Conservation (phyloP, 106 monocot genomes). For the Apostasia shenzhenica region DNA sequence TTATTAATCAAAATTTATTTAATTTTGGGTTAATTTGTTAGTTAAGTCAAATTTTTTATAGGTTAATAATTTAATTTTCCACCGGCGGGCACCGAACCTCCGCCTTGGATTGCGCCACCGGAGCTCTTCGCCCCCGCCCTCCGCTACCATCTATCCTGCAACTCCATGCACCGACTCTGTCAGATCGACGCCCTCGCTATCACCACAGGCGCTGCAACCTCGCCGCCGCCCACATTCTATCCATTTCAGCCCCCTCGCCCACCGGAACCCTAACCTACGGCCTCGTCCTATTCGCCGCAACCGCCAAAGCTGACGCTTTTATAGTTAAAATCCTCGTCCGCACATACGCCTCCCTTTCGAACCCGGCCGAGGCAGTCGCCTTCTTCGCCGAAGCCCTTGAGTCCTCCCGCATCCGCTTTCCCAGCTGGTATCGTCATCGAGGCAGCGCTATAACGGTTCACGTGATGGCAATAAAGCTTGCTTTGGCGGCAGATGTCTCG, state of each 20-base stretch:
- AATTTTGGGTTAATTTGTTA: too few species aligned
- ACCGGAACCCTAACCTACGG: not conserved
- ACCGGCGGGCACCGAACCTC: not conserved
- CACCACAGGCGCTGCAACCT: not conserved
- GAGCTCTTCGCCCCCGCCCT: constrained; percentile 3
- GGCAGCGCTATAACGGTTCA: constrained; percentile 1
- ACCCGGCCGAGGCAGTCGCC: constrained; percentile 2
- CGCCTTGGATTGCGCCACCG: not conserved
- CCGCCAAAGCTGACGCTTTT: not conserved
- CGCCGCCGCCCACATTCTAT: constrained; percentile 1
- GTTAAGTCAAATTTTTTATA: too few species aligned
- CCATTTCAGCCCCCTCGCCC: not conserved
- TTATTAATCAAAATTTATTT: too few species aligned
- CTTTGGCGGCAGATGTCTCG: not conserved
- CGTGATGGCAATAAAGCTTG: constrained; percentile 2
- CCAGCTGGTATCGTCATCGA: not conserved
- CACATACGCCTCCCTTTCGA: constrained; percentile 12
- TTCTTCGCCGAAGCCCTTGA: constrained; percentile 12
- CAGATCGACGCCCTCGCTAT: constrained; percentile 1
- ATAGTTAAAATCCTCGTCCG: constrained; percentile 9
- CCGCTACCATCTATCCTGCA: not conserved
- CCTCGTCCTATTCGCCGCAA: not conserved
- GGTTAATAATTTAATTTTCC: too few species aligned
- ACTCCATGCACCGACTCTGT: not conserved
- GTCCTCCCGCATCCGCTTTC: not conserved